These are phyloP conservation scores for Porcisia hertigi DNA, from an alignment of 208 protist genomes.

Conservation along the genomic window DNA sequence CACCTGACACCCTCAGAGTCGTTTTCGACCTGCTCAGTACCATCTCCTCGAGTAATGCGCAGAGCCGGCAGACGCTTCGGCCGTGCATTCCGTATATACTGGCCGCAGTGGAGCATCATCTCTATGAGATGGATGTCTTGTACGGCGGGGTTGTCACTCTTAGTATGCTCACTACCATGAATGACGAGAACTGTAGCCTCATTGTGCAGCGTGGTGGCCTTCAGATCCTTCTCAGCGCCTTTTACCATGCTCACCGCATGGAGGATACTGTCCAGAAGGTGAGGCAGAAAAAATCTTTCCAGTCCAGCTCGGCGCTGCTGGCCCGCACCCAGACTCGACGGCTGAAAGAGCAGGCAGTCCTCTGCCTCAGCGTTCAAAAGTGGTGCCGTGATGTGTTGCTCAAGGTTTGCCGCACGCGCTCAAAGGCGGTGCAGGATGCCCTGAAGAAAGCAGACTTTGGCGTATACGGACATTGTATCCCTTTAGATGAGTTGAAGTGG, in stretches of 20 bases:
- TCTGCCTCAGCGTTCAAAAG: constrained; percentile 55
- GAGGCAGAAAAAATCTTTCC: constrained; percentile 20
- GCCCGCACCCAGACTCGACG: constrained; percentile 14
- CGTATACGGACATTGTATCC: constrained; percentile 52
- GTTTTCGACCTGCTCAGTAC: constrained; percentile 80
- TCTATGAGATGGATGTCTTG: constrained; percentile 57
- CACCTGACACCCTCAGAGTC: constrained; percentile 57
- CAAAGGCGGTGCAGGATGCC: constrained; percentile 21
- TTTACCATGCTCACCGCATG: constrained; percentile 40
- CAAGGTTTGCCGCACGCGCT: constrained; percentile 46
- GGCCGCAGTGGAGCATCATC: constrained; percentile 39
- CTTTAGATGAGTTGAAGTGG: constrained; percentile 84
- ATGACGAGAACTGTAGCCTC: constrained; percentile 63
- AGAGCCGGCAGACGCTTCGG: constrained; percentile 42
- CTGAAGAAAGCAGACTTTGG: constrained; percentile 57
- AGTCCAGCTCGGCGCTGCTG: constrained; percentile 16
- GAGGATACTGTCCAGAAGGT: constrained; percentile 14
- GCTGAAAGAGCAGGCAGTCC: constrained; percentile 20
- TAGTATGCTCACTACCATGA: constrained; percentile 66
- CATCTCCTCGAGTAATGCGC: constrained; percentile 49
- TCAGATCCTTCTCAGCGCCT: constrained; percentile 65
- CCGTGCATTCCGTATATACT: constrained; percentile 77
- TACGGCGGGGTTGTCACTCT: constrained; percentile 63
- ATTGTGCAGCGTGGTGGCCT: constrained; percentile 57
- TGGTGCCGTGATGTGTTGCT: constrained; percentile 66